Conservation (phyloP, 768 basidiomycete genomes). For the Asterophora lycoperdoides region DNA sequence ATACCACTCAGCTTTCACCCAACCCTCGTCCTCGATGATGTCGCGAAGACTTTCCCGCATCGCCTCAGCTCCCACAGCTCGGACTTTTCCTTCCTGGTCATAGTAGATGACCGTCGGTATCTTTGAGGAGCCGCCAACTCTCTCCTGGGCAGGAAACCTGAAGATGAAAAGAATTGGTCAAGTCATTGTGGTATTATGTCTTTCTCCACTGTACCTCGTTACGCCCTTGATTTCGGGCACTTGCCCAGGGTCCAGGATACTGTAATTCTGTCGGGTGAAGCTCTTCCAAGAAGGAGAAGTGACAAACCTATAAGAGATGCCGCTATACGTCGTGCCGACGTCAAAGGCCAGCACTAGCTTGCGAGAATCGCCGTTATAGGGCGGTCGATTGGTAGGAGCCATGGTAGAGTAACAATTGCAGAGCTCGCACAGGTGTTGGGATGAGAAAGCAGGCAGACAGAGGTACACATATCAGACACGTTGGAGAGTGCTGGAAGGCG, state of each 20-base stretch:
- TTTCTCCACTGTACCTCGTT: conserved; percentile 26
- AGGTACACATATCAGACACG: background rate
- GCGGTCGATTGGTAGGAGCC: conserved; percentile 15
- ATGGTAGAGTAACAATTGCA: background rate
- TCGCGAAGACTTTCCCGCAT: conserved; percentile 35
- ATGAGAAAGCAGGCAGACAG: background rate
- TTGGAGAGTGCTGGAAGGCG: background rate
- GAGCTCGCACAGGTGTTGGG: background rate
- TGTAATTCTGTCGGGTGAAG: conserved; percentile 4
- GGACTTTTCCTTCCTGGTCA: conserved; percentile 34
- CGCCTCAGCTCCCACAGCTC: conserved; percentile 48
- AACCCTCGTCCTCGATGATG: conserved; percentile 41
- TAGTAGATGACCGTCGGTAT: conserved; percentile 49
- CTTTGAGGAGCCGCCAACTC: conserved; percentile 43
- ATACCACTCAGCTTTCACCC: conserved; percentile 49
- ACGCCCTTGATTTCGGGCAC: conserved; percentile 41
- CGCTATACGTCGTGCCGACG: conserved; percentile 46
- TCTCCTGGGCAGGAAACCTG: conserved; percentile 49
- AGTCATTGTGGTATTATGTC: background rate
- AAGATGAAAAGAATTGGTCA: too few species aligned
- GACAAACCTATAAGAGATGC: conserved; percentile 37
- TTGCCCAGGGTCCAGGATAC: conserved; percentile 36
- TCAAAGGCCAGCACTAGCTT: conserved; percentile 45
- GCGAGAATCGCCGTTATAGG: conserved; percentile 33
- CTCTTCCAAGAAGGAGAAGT: background rate